Base-by-base conservation (phyloP, 768 basidiomycete genomes). In the Termitomyces sp. region DNA sequence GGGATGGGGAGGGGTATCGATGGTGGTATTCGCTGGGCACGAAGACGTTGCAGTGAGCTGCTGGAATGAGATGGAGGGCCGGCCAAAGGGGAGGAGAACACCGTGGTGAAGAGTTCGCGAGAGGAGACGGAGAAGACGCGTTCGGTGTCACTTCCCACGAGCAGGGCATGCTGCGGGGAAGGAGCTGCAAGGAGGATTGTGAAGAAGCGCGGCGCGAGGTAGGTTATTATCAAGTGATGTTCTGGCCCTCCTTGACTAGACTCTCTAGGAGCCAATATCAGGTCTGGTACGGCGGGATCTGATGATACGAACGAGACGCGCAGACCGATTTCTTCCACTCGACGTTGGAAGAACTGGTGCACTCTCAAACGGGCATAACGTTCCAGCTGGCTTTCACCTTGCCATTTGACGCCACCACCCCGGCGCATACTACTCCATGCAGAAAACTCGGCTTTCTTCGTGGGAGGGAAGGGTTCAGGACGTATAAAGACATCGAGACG, bases 401-500 rank as follows among this genome's bases (percentile, higher is more conserved):
- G 28, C 52, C 52, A 54, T 54, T 41, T 54, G n/a, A 54, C 40
- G 16, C 52, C 52, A 30, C 40, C 52, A n/a, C 52, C 40, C 52
- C 28, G 14, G 14, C 6, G 40, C n/a, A 54, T n/a, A 7, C 40
- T 30, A 8, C 40, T 32, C 52, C 52, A 54, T 54, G 40, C 70
- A 71, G 33, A 71, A 73, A 40, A 79, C 52, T 30, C 75, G 69
- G n/a, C 68, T 64, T 60, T 66, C 49, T 48, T 70, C 60, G 55
- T 63, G 44, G 57, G 62, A 16, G 79, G 77, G 28, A 72, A 65
- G 2, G 84, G 85, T 56, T 86, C 86, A 0, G 87, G 87, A 10
- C 86, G 75, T 28, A 80, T 74, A 62, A 77, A 86, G 0, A 89
- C 80, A 55, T 80, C 76, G 20, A 89, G 73, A 6, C 72, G 71